Evolutionary conservation across 768 basidiomycete genomes (phyloP).

Genomic region (Pleurotus tuber-regium): DNA sequence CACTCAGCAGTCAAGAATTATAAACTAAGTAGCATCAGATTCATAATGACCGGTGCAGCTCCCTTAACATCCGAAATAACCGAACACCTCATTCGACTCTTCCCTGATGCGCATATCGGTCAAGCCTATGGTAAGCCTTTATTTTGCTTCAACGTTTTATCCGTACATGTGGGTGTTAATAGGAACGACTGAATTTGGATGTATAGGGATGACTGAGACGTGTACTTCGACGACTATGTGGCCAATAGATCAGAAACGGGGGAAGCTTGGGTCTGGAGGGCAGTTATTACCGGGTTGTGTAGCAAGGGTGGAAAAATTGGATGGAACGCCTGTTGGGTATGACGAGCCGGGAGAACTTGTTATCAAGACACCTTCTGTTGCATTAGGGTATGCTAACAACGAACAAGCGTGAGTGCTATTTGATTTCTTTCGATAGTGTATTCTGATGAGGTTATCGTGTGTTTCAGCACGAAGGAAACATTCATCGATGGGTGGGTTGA

Average conservation of each 20-base stretch:
- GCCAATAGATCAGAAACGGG: conserved; percentile 43
- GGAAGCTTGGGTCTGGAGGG: conserved; percentile 57
- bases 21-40: conserved; percentile 42
- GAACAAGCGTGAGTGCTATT: conserved; percentile 58
- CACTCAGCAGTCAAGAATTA: conserved; percentile 51
- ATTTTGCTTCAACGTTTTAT: not conserved
- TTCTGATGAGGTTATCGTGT: too few relatives aligned
- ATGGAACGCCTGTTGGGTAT: conserved; percentile 53
- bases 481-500: conserved; percentile 59
- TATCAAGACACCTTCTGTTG: conserved; percentile 50
- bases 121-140: conserved; percentile 50
- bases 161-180: not conserved
- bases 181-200: not conserved
- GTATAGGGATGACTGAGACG: conserved; percentile 64
- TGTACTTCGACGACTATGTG: conserved; percentile 51
- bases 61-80: conserved; percentile 55
- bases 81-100: conserved; percentile 42
- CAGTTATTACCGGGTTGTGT: conserved; percentile 52
- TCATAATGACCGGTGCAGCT: conserved; percentile 57
- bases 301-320: conserved; percentile 52
- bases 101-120: conserved; percentile 54
- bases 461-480: conserved; percentile 58
- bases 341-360: conserved; percentile 63
- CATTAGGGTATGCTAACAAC: conserved; percentile 59
- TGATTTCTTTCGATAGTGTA: too few relatives aligned